phyloP scores from a whole-genome alignment of 768 basidiomycete genomes.

The Nevesoporus exiguus region DNA sequence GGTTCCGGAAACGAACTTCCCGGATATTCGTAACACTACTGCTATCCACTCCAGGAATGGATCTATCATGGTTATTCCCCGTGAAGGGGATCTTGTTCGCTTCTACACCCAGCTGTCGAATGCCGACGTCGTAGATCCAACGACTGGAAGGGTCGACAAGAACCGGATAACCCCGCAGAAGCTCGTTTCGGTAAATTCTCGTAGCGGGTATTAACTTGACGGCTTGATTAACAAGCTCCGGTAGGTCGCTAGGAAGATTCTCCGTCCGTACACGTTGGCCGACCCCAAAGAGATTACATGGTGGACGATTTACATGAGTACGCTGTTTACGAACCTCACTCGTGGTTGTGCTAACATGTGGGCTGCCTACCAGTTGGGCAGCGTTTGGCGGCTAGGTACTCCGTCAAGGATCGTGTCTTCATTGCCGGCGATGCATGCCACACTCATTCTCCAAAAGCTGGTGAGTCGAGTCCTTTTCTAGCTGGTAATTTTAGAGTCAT shows the following conservation, averaged over 20 bases:
- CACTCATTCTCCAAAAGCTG: constrained; percentile 64
- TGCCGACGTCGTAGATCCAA: constrained; percentile 41
- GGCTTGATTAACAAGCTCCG: background rate
- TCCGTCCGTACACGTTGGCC: constrained; percentile 53
- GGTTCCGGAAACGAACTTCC: constrained; percentile 68
- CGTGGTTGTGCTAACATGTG: background rate
- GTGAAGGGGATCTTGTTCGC: constrained; percentile 64
- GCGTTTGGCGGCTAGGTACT: constrained; percentile 63
- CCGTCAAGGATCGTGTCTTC: constrained; percentile 59
- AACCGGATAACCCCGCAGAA: constrained; percentile 46
- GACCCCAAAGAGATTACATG: constrained; percentile 52
- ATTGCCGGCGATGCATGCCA: constrained; percentile 77
- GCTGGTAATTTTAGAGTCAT: background rate
- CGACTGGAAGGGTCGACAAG: constrained; percentile 52
- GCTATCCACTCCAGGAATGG: constrained; percentile 66
- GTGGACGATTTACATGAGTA: constrained; percentile 73
- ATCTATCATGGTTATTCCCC: constrained; percentile 71
- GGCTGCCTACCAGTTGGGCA: constrained; percentile 55
- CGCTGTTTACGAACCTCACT: constrained; percentile 16
- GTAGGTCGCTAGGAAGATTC: constrained; percentile 53
- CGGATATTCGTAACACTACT: constrained; percentile 63
- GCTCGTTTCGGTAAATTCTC: constrained; percentile 45
- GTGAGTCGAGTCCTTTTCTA: constrained; percentile 27
- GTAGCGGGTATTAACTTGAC: background rate
- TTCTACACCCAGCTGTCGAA: constrained; percentile 67